Percentiles rank a stretch among this genome's conserved stretches.
These are phyloP conservation scores for Coleophoma cylindrospora DNA, from an alignment of 2,329 filamentous ascomycete genomes.

Conservation along the genomic window DNA sequence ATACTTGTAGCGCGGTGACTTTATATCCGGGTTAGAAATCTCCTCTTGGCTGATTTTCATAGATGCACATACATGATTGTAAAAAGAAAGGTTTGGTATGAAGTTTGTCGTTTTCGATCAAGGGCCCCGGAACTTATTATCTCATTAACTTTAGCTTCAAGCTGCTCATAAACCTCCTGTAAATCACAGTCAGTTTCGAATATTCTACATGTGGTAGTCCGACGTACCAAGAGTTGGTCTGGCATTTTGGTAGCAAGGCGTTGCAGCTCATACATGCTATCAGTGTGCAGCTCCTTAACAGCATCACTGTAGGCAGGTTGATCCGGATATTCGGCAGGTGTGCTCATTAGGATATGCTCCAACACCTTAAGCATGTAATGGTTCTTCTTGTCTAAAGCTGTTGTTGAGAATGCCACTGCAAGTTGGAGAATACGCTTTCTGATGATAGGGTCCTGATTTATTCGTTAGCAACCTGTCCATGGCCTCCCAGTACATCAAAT, in stretches of 20 bases:
- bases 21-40: not conserved
- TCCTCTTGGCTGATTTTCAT: too few species aligned
- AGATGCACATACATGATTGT: conserved; percentile 70
- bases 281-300: conserved; percentile 80
- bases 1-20: conserved; percentile 78
- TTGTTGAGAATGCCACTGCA: conserved; percentile 79
- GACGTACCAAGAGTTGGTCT: conserved; percentile 67
- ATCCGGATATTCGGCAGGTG: conserved; percentile 67
- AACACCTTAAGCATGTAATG: conserved; percentile 84
- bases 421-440: conserved; percentile 77
- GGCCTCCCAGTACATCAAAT: not conserved
- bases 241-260: conserved; percentile 86
- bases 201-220: not conserved
- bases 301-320: conserved; percentile 77
- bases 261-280: conserved; percentile 84
- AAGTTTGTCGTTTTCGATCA: conserved; percentile 80
- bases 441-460: conserved; percentile 64
- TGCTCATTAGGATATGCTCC: conserved; percentile 84
- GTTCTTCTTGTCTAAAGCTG: conserved; percentile 70
- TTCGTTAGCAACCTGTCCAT: conserved; percentile 27
- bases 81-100: conserved; percentile 86
- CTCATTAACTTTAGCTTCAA: conserved; percentile 78
- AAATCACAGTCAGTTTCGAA: conserved; percentile 16
- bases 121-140: conserved; percentile 67
- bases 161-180: conserved; percentile 75